A percentile compares a stretch with the other conserved stretches of the same genome.
These are phyloP conservation scores for Ceratocystiopsis brevicomis DNA, from an alignment of 2,329 filamentous ascomycete genomes.

Conservation along the genomic window DNA sequence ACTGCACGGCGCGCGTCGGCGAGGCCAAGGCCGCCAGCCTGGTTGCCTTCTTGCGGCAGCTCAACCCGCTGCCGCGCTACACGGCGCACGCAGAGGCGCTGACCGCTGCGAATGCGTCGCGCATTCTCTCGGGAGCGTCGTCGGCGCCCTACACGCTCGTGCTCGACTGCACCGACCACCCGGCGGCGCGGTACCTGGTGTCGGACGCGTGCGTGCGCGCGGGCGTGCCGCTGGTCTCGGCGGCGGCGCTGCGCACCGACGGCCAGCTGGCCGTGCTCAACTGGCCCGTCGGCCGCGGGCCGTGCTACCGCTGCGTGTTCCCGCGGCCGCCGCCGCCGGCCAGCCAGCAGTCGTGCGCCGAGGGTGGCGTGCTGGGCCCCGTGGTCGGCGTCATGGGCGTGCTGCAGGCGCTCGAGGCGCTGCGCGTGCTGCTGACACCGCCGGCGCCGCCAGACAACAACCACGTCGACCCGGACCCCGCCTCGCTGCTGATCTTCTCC, in stretches of 20 bases:
- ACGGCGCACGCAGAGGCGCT: constrained; percentile 44
- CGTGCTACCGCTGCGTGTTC: constrained; percentile 90
- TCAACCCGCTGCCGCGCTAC: constrained; percentile 57
- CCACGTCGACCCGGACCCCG: constrained; percentile 1
- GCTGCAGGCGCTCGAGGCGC: constrained; percentile 71
- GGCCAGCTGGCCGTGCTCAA: constrained; percentile 85
- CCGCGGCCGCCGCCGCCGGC: constrained; percentile 70
- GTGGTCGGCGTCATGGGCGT: constrained; percentile 90
- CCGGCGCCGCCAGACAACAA: not conserved
- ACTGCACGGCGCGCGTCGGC: constrained; percentile 51
- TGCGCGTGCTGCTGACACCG: constrained; percentile 51
- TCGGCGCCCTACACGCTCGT: constrained; percentile 33
- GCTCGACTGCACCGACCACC: constrained; percentile 90
- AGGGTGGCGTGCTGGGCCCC: constrained; percentile 80
- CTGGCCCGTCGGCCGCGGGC: constrained; percentile 55
- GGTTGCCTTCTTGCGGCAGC: constrained; percentile 34
- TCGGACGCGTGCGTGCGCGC: constrained; percentile 76
- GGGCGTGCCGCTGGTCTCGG: constrained; percentile 64
- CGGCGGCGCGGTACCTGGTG: constrained; percentile 77
- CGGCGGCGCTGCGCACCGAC: constrained; percentile 72
- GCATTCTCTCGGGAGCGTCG: too few species aligned
- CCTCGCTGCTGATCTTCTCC: constrained; percentile 29
- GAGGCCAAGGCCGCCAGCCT: constrained; percentile 68
- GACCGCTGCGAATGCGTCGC: constrained; percentile 45
- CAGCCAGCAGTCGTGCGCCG: constrained; percentile 69